These are phyloP conservation scores for Gynochthodes officinalis DNA, from an alignment of 257 asterid genomes.

Conservation along the genomic window DNA sequence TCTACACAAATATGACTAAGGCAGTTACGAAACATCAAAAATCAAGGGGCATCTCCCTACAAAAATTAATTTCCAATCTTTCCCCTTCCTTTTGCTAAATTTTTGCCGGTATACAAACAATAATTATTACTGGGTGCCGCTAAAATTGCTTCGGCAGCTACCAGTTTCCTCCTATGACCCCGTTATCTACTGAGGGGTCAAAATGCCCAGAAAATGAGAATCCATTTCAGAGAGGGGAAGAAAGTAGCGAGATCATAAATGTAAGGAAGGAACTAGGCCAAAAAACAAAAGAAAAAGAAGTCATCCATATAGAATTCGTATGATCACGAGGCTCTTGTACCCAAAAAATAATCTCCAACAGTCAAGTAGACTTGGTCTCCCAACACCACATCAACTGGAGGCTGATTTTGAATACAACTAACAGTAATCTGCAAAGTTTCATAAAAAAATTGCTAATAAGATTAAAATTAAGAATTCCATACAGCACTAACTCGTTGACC, in stretches of 20 bases:
- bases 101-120: background rate
- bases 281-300: background rate
- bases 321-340: slow-evolving; percentile 9
- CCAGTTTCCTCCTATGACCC: background rate
- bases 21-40: too few species aligned
- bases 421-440: slow-evolving; percentile 33
- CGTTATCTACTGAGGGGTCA: background rate
- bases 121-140: background rate
- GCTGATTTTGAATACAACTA: slow-evolving; percentile 56
- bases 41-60: background rate
- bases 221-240: too few species aligned
- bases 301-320: too few species aligned
- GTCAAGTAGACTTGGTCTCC: slow-evolving; percentile 59
- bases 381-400: slow-evolving; percentile 52
- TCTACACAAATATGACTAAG: too few species aligned
- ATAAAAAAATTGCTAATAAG: background rate
- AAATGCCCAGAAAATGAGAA: background rate
- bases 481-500: background rate
- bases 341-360: slow-evolving; percentile 54
- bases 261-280: background rate
- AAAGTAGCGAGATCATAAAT: background rate
- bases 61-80: background rate
- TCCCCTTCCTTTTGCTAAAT: background rate
- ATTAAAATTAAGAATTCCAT: background rate
- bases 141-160: background rate